Base-by-base conservation (phyloP, 2,329 filamentous ascomycete species). In the Diaporthe batatas region DNA sequence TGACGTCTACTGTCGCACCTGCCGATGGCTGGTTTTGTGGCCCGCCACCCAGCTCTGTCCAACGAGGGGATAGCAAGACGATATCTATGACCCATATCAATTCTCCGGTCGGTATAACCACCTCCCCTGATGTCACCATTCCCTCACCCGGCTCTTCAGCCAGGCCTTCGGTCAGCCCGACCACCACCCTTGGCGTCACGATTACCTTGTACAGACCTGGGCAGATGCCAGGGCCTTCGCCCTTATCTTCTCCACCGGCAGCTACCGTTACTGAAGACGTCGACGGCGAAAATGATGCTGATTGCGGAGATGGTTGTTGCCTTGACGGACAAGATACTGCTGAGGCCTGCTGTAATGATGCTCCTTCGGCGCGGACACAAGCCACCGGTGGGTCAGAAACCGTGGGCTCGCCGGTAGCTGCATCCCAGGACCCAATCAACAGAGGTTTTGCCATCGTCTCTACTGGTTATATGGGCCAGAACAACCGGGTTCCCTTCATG, bases 1-100 rank as follows among this genome's bases (percentile, higher is more conserved):
- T 62, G 55, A 39, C 44, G n/a, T 23, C n/a, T 21, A 59, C 55
- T 16, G n/a, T 34, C 11, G 55, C 55, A 32, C 55, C 68, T 16
- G 55, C 16, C 14, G 44, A 51, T 53, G 68, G 68, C 34, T 70
- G 68, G 68, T 70, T 70, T n/a, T 70, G 55, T 32, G 68, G 68
- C 12, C n/a, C n/a, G 29, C 36, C 53, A 34, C 53, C 70, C n/a
- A 36, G 32, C 11, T 14, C 64, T 47, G 32, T 51, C n/a, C 44
- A 39, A 16, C 62, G 25, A 39, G 18, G 8, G 29, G 25, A 39
- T 14, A 39, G 21, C 62, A 53, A 39, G n/a, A 21, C 62, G 11
- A 5, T 3, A 7, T 21, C 62, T 23, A 39, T 14, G 62, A 16
- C n/a, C 44, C 47, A 53, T 39, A 2, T 25, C 32, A 32, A 12